These are phyloP conservation scores for Trametes polyzona DNA, from an alignment of 1,284 basidiomycete genomes.

Conservation along the genomic window DNA sequence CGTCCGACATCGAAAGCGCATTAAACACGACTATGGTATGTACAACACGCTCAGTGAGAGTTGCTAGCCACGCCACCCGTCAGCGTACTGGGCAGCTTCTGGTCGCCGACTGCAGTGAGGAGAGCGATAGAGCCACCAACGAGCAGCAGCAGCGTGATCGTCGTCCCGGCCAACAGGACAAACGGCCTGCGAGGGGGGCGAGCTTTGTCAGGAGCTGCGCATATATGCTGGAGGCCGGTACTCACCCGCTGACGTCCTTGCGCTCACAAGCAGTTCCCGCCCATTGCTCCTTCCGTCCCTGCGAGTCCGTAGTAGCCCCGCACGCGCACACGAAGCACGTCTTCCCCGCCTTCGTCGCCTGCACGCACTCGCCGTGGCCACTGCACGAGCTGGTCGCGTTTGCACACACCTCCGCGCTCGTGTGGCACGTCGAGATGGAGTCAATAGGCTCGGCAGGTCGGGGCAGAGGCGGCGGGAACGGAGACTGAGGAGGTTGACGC, in stretches of 20 bases:
- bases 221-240: slow-evolving; percentile 21
- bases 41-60: slow-evolving; percentile 15
- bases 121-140: slow-evolving; percentile 70
- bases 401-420: slow-evolving; percentile 55
- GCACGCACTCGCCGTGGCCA: slow-evolving; percentile 68
- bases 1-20: not conserved
- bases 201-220: not conserved
- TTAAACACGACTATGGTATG: slow-evolving; percentile 17
- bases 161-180: slow-evolving; percentile 70
- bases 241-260: slow-evolving; percentile 78
- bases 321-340: slow-evolving; percentile 80
- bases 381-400: slow-evolving; percentile 70
- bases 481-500: slow-evolving; percentile 53
- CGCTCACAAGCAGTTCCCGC: slow-evolving; percentile 75
- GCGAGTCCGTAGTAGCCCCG: slow-evolving; percentile 48
- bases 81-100: slow-evolving; percentile 72
- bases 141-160: slow-evolving; percentile 63
- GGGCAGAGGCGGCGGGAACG: slow-evolving; percentile 53
- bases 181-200: slow-evolving; percentile 56
- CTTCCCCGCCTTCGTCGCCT: slow-evolving; percentile 60
- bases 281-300: slow-evolving; percentile 66
- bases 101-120: slow-evolving; percentile 61
- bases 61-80: slow-evolving; percentile 52
- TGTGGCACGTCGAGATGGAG: slow-evolving; percentile 68
- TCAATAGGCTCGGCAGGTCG: slow-evolving; percentile 55